A percentile compares a stretch with the other conserved stretches of the same genome.
Evolutionary conservation across 2,329 filamentous ascomycete genomes (phyloP).

Genomic region (Aspergillus udagawae): DNA sequence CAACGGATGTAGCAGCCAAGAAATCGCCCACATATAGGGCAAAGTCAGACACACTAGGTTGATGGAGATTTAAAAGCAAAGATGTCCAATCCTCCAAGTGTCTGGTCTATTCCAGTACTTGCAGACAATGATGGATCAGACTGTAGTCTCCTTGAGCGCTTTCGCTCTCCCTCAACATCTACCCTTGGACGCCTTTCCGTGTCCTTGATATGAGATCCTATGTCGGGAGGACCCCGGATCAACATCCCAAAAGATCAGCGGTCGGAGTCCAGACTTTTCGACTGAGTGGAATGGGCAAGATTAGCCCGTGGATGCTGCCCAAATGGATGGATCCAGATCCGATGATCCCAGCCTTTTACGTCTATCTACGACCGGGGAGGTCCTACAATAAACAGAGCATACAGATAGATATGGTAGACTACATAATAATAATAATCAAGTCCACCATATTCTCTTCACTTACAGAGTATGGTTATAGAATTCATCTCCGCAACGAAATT

Average conservation of each 20-base stretch:
- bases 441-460: background rate
- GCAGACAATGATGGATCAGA: background rate
- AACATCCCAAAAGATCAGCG: constrained; percentile 9
- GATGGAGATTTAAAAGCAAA: background rate
- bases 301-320: background rate
- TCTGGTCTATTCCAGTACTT: background rate
- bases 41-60: background rate
- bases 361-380: too few relatives aligned
- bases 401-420: background rate
- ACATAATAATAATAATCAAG: background rate
- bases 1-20: constrained; percentile 1
- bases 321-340: background rate
- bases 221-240: constrained; percentile 4
- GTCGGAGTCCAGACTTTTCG: constrained; percentile 8
- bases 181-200: background rate
- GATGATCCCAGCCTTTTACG: background rate
- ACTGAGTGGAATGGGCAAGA: background rate
- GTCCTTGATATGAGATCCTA: background rate
- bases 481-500: background rate
- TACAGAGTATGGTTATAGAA: too few relatives aligned
- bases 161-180: background rate
- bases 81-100: background rate
- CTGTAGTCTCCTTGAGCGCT: background rate
- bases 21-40: background rate
- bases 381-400: background rate